Conservation (phyloP, 208 protist species). For the Trypanosoma lewisi region DNA sequence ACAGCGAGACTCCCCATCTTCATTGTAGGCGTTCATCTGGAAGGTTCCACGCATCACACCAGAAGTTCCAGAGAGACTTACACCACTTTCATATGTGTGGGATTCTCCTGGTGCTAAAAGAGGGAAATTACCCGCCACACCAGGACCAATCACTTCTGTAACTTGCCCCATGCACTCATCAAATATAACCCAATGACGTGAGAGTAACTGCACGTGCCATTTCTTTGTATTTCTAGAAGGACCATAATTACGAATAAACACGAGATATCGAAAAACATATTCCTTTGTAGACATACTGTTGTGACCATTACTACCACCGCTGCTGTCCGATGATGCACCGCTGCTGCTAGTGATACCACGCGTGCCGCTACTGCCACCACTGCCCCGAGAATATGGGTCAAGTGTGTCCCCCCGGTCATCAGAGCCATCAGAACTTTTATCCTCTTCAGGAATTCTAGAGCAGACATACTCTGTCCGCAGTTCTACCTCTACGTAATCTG, state of each 20-base stretch:
- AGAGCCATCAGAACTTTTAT: background rate
- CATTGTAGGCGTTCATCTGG: constrained; percentile 79
- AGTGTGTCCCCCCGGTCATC: constrained; percentile 1
- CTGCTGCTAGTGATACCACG: no score
- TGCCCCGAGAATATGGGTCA: background rate
- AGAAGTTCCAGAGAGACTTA: constrained; percentile 41
- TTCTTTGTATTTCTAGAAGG: constrained; percentile 49
- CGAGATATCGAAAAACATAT: constrained; percentile 79
- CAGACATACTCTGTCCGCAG: constrained; percentile 70
- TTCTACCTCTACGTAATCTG: constrained; percentile 78
- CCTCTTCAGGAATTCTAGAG: constrained; percentile 26
- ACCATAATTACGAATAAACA: constrained; percentile 70
- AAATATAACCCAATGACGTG: constrained; percentile 71
- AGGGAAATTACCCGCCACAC: constrained; percentile 76
- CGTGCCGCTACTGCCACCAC: background rate
- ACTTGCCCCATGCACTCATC: constrained; percentile 39
- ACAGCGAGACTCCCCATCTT: constrained; percentile 55
- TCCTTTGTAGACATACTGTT: constrained; percentile 13
- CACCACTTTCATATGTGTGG: constrained; percentile 75
- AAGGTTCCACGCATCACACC: constrained; percentile 82
- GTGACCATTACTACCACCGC: no score
- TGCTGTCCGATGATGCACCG: no score
- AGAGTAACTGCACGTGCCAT: constrained; percentile 81
- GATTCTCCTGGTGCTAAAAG: constrained; percentile 69
- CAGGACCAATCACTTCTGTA: constrained; percentile 69